These are phyloP conservation scores for Hygrophoropsis aurantiaca DNA, from an alignment of 768 basidiomycete species.

Conservation along the genomic window DNA sequence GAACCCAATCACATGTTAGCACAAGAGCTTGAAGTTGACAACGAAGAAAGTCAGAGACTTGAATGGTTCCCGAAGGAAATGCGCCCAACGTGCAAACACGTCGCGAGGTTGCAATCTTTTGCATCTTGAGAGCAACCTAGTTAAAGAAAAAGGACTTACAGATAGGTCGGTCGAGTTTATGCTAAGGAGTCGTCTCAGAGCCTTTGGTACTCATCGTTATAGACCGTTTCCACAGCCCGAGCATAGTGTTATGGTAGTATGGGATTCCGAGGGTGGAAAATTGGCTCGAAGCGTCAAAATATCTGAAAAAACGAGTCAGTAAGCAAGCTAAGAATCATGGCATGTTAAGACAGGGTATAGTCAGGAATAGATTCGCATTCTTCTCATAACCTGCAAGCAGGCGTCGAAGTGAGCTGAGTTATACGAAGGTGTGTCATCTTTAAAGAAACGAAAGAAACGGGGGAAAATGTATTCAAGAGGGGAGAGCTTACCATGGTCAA, in stretches of 20 bases:
- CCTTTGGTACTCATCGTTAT: too few relatives aligned
- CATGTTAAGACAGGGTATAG: slow-evolving; percentile 4
- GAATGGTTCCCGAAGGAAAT: slow-evolving; percentile 77
- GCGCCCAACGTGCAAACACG: slow-evolving; percentile 61
- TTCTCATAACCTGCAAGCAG: slow-evolving; percentile 52
- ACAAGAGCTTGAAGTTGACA: not conserved
- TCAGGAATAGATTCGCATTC: slow-evolving; percentile 46
- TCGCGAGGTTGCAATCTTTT: slow-evolving; percentile 47
- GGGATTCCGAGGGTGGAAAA: too few relatives aligned
- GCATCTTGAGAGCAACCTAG: slow-evolving; percentile 40
- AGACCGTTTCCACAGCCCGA: too few relatives aligned
- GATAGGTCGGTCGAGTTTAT: not conserved
- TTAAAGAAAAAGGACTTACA: slow-evolving; percentile 14
- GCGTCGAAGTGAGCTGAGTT: slow-evolving; percentile 72
- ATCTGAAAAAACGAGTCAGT: slow-evolving; percentile 27
- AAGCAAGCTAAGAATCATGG: not conserved
- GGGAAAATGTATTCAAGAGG: not conserved
- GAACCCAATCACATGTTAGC: too few relatives aligned
- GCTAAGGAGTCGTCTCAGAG: too few relatives aligned
- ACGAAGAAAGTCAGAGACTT: slow-evolving; percentile 62
- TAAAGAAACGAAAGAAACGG: slow-evolving; percentile 4
- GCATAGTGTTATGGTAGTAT: too few relatives aligned
- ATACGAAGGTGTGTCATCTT: slow-evolving; percentile 33
- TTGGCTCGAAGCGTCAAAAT: too few relatives aligned
- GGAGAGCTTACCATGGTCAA: slow-evolving; percentile 2